Conservation (phyloP, 1,139 yeast species). For the Yamadazyma dushanensis region DNA sequence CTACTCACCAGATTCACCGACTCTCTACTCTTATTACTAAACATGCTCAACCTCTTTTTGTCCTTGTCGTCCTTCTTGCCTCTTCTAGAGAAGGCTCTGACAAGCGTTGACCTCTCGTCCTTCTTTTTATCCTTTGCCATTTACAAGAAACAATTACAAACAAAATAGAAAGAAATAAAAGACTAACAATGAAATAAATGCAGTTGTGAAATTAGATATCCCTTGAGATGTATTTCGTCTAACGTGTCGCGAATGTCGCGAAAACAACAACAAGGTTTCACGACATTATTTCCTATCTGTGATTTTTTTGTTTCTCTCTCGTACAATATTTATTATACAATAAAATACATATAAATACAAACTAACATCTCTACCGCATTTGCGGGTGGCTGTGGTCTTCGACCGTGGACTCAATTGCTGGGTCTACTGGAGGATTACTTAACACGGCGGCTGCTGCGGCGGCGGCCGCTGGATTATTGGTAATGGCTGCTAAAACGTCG, state of each 20-base stretch:
- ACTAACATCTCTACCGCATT: too few species aligned
- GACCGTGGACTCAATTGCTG: slow-evolving; percentile 42
- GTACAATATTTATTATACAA: slow-evolving; percentile 3
- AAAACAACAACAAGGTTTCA: neutral
- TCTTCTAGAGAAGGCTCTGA: slow-evolving; percentile 10
- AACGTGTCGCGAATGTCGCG: slow-evolving; percentile 4
- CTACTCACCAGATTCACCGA: slow-evolving; percentile 12
- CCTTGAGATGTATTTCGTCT: slow-evolving; percentile 5
- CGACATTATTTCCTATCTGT: neutral
- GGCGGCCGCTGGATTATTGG: slow-evolving; percentile 27
- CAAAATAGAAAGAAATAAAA: neutral
- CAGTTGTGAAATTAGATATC: slow-evolving; percentile 1
- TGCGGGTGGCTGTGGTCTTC: slow-evolving; percentile 49
- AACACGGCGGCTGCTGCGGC: slow-evolving; percentile 34
- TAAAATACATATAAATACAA: slow-evolving; percentile 5
- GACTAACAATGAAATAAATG: slow-evolving; percentile 5
- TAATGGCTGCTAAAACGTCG: slow-evolving; percentile 50
- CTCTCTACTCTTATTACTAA: slow-evolving; percentile 14
- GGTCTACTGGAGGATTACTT: slow-evolving; percentile 36
- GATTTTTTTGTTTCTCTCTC: neutral
- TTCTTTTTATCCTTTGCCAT: slow-evolving; percentile 7
- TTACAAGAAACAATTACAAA: neutral
- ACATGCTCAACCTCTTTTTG: slow-evolving; percentile 17
- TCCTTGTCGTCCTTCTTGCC: slow-evolving; percentile 14
- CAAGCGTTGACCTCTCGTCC: slow-evolving; percentile 11